phyloP scores from a whole-genome alignment of 768 basidiomycete species.

The Phylloporus sp. region DNA sequence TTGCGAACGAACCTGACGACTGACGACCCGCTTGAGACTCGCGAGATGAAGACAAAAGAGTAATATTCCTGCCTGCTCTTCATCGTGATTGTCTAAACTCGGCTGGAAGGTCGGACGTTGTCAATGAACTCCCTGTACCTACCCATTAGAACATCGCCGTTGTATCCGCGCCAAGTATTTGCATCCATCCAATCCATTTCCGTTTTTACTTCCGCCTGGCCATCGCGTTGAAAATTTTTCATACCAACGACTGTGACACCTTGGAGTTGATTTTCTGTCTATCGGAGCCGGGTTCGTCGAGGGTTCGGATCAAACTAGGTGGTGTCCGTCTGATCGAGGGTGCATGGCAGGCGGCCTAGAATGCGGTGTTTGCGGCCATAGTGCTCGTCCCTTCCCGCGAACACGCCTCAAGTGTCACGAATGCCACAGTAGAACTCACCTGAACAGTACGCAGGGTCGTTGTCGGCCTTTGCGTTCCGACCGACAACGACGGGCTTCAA shows the following conservation, averaged over 20 bases:
- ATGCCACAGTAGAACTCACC: neutral
- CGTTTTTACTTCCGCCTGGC: neutral
- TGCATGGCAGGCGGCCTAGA: too few species aligned
- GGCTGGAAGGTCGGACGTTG: neutral
- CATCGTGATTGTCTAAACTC: neutral
- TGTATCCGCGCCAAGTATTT: slow-evolving; percentile 1
- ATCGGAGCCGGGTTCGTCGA: slow-evolving; percentile 1
- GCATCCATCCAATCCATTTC: neutral
- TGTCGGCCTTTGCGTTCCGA: neutral
- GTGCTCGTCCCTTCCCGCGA: neutral
- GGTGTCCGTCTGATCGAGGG: too few species aligned
- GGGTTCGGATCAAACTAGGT: slow-evolving; percentile 1
- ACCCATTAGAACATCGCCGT: slow-evolving; percentile 6
- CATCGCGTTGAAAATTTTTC: neutral
- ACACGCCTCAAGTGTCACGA: neutral
- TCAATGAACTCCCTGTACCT: neutral
- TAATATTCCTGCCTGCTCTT: slow-evolving; percentile 8
- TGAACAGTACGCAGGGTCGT: neutral
- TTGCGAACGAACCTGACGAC: slow-evolving; percentile 9
- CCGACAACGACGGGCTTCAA: slow-evolving; percentile 26
- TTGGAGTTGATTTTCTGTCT: neutral
- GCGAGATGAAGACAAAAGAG: slow-evolving; percentile 8
- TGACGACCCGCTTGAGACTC: slow-evolving; percentile 5
- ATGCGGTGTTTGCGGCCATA: too few species aligned
- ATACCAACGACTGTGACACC: neutral